phyloP scores from a whole-genome alignment of 257 asterid genomes.

The Solanum etuberosum region DNA sequence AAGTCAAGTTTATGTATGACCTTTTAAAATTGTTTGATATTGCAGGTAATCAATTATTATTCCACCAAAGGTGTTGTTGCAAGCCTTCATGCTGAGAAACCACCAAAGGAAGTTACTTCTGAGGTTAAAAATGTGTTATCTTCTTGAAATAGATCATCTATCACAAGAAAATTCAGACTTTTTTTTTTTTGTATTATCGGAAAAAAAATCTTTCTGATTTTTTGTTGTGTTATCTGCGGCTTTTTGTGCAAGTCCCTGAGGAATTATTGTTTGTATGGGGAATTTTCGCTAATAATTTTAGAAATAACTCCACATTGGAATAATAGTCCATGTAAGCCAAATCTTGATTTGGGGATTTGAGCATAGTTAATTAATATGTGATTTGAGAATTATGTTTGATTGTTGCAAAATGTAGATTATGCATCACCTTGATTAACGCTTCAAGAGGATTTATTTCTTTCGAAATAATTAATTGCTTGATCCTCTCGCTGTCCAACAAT shows the following conservation, averaged over 20 bases:
- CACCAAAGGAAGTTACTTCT: slow-evolving; percentile 47
- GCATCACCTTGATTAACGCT: background rate
- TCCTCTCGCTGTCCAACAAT: too few relatives aligned
- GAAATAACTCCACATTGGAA: background rate
- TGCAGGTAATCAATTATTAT: slow-evolving; percentile 61
- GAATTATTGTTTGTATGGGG: background rate
- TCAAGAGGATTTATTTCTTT: background rate
- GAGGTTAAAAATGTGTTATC: slow-evolving; percentile 64
- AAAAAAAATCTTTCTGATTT: background rate
- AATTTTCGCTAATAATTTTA: background rate
- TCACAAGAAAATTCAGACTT: background rate
- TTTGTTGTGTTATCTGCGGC: background rate
- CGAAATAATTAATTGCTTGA: background rate
- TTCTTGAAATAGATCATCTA: slow-evolving; percentile 2
- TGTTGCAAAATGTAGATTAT: background rate
- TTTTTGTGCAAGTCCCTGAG: background rate
- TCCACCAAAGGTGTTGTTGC: slow-evolving; percentile 45
- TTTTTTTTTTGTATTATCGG: background rate
- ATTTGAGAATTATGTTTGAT: background rate
- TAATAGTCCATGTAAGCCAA: background rate
- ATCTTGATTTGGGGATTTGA: background rate
- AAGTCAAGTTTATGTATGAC: background rate
- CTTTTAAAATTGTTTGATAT: background rate
- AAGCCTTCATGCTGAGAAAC: slow-evolving; percentile 64
- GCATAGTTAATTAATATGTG: background rate